Evolutionary conservation across 768 basidiomycete genomes (phyloP).

Genomic region (Lactifluus hygrophoroides): DNA sequence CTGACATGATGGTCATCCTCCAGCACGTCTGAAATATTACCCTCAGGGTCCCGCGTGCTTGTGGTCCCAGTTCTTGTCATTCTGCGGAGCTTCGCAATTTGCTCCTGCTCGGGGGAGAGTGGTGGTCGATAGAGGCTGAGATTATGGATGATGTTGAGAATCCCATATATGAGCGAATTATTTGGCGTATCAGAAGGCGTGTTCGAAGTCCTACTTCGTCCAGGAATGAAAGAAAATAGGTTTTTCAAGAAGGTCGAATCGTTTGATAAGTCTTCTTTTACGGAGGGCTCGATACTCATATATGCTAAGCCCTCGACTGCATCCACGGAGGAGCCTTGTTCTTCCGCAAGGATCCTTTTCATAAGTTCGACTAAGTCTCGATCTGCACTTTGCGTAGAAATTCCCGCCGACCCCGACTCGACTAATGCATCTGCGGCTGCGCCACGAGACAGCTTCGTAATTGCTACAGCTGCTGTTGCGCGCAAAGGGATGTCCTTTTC

Average conservation of each 20-base stretch:
- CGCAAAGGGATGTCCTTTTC: conserved; percentile 39
- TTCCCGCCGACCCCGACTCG: conserved; percentile 10
- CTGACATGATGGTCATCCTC: conserved; percentile 65
- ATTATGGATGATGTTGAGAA: conserved; percentile 69
- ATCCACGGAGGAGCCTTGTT: conserved; percentile 38
- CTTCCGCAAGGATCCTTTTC: conserved; percentile 27
- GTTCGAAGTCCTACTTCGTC: conserved; percentile 15
- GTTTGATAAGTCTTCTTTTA: conserved; percentile 52
- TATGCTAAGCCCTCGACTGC: conserved; percentile 80
- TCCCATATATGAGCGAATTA: conserved; percentile 63
- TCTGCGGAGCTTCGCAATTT: conserved; percentile 67
- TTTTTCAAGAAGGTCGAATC: conserved; percentile 43
- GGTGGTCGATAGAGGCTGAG: conserved; percentile 61
- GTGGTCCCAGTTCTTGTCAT: conserved; percentile 46
- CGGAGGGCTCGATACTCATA: conserved; percentile 49
- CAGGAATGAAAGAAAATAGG: conserved; percentile 28
- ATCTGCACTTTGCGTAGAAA: conserved; percentile 3
- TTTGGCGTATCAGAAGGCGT: conserved; percentile 26
- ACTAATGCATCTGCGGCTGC: conserved; percentile 36
- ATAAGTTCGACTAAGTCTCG: conserved; percentile 4
- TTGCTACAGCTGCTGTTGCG: conserved; percentile 60
- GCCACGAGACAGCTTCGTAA: conserved; percentile 70
- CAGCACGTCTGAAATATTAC: conserved; percentile 24
- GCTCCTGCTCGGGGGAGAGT: conserved; percentile 71
- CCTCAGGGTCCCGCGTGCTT: conserved; percentile 10